These are phyloP conservation scores for Kodamaea plutei DNA, from an alignment of 1,139 yeast species.

Conservation along the genomic window DNA sequence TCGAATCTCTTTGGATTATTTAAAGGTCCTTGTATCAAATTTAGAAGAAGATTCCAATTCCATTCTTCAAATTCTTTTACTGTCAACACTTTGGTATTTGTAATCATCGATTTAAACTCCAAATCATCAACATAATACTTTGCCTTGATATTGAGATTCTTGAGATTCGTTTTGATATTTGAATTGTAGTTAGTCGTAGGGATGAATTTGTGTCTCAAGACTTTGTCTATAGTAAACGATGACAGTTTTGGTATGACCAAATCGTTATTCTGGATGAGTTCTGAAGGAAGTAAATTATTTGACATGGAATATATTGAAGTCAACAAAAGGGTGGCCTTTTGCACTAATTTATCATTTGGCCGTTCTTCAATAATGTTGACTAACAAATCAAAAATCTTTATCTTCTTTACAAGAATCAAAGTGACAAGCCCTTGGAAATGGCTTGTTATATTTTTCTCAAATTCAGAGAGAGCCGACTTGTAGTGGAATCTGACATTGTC, in stretches of 20 bases:
- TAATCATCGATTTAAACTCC: slow-evolving; percentile 62
- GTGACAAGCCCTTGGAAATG: slow-evolving; percentile 65
- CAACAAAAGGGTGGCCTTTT: slow-evolving; percentile 61
- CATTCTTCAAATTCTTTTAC: slow-evolving; percentile 80
- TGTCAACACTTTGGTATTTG: slow-evolving; percentile 65
- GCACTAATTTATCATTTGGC: slow-evolving; percentile 25
- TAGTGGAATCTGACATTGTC: slow-evolving; percentile 1
- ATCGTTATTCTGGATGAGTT: slow-evolving; percentile 16
- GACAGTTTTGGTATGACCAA: slow-evolving; percentile 11
- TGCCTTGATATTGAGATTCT: slow-evolving; percentile 40
- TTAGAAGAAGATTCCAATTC: slow-evolving; percentile 77
- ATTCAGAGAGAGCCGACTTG: slow-evolving; percentile 8
- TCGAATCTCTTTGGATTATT: slow-evolving; percentile 68
- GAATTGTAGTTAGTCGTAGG: slow-evolving; percentile 22
- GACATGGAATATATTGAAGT: slow-evolving; percentile 60
- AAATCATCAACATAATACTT: slow-evolving; percentile 62
- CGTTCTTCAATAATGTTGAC: slow-evolving; percentile 46
- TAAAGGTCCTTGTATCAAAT: slow-evolving; percentile 76
- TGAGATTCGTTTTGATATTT: slow-evolving; percentile 21
- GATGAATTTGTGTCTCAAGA: slow-evolving; percentile 26
- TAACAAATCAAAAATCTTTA: slow-evolving; percentile 49
- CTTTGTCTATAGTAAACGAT: slow-evolving; percentile 41
- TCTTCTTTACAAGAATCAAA: slow-evolving; percentile 49
- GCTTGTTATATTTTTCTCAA: slow-evolving; percentile 28
- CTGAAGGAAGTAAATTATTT: slow-evolving; percentile 49